Percentiles rank a stretch among this genome's conserved stretches.
phyloP scores from a whole-genome alignment of 495 filamentous ascomycete genomes.

The Letharia columbiana region DNA sequence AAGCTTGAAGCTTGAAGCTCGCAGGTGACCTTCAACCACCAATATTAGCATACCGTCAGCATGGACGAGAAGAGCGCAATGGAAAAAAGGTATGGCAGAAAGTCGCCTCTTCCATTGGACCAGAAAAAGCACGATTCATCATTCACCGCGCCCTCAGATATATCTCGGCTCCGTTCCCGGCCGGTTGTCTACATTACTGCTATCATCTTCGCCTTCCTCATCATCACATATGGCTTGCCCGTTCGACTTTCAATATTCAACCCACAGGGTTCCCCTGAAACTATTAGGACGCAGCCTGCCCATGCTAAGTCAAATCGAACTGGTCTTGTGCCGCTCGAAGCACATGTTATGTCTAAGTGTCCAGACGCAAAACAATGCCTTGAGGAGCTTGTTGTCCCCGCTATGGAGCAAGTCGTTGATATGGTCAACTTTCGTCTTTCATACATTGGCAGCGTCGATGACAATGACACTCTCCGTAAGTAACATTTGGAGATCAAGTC shows the following conservation, averaged over 20 bases:
- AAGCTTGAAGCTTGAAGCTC: background rate
- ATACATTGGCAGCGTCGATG: conserved; percentile 59
- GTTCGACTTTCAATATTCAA: background rate
- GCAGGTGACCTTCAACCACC: background rate
- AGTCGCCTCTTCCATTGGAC: conserved; percentile 4
- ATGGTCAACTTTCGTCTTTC: conserved; percentile 89
- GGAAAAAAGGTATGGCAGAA: conserved; percentile 6
- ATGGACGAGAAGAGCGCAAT: conserved; percentile 19
- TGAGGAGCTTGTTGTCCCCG: conserved; percentile 68
- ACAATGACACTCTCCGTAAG: conserved; percentile 47
- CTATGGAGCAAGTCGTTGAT: conserved; percentile 69
- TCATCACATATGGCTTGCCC: conserved; percentile 16
- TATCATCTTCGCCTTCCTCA: conserved; percentile 12
- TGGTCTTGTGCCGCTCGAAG: conserved; percentile 66
- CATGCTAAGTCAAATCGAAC: background rate
- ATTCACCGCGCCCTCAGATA: conserved; percentile 3
- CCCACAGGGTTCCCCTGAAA: background rate
- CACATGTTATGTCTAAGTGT: conserved; percentile 93
- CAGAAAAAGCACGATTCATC: background rate
- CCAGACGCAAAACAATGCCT: conserved; percentile 80
- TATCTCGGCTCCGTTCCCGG: background rate
- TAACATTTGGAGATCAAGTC: background rate
- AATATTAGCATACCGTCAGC: background rate
- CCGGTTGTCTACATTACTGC: conserved; percentile 5
- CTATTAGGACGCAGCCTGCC: background rate